Base-by-base conservation (phyloP, 805 yeast genomes). In the Kuraishia capsulata region DNA sequence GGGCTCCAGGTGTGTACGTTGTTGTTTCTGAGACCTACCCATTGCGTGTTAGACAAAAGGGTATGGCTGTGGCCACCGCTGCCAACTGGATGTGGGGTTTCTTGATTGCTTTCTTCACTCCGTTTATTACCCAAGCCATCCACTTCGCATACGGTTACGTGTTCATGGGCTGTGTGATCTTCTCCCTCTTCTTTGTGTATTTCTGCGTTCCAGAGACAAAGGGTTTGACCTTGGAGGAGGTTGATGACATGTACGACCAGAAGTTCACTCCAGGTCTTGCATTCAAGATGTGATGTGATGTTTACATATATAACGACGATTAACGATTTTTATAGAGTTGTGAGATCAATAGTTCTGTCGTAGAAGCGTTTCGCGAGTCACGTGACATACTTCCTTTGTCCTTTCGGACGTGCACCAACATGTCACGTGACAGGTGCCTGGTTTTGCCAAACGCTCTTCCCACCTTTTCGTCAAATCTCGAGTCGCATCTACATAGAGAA, bases 71-170 rank as follows among this genome's bases (percentile, higher is more conserved):
- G 39, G 71, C 82, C 10, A 75, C 78, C 3, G 81, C 85, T 19
- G 73, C 86, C 33, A 82, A 82, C 61, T 82, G 90, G 90, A 53
- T 78, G 30, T 78, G 74, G 60, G 82, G 82, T 56, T 80, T 79
- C 54, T 70, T 69, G 19, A 78, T 80, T 53, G 83, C 82, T 6
- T 78, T 73, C 59, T 76, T 79, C 39, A 81, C 87, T 30, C 76
- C 78, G 37, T 65, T 68, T 56, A 69, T 69, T 45, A 67, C 71
- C 18, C 44, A 57, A 14, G 69, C 69, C 39, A 65, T 69, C 45
- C 72, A 69, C 52, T 70, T 71, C 52, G 66, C 67, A 51, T 71
- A 69, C 57, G 74, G 74, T 37, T 71, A 65, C 48, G 71, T 71
- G 32, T 67, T 69, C 51, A 57, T 70, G 40, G 78, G 80, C 5